These are phyloP conservation scores for Fonsecaea monophora DNA, from an alignment of 2,329 filamentous ascomycete genomes.

Conservation along the genomic window DNA sequence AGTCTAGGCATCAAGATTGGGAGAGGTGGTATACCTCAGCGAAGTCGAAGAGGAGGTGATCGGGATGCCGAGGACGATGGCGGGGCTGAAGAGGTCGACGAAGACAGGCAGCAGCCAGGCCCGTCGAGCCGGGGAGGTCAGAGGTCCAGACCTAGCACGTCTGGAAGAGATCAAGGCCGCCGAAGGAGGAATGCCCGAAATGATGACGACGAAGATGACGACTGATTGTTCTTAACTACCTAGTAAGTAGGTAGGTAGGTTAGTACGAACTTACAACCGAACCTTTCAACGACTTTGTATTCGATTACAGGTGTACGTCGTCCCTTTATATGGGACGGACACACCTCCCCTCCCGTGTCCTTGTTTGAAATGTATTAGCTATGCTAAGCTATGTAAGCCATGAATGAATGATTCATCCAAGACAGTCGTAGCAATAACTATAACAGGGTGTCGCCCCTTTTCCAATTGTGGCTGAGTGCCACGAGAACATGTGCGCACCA, in stretches of 20 bases:
- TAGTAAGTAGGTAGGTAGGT: neutral
- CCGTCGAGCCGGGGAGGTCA: slow-evolving; percentile 14
- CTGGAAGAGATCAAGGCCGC: slow-evolving; percentile 5
- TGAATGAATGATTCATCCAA: no score
- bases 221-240: slow-evolving; percentile 9
- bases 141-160: neutral
- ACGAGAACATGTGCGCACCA: no score
- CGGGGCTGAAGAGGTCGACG: neutral
- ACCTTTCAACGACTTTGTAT: no score
- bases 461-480: no score
- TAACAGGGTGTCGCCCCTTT: no score
- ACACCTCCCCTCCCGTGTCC: no score
- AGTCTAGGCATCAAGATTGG: slow-evolving; percentile 62
- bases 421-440: no score
- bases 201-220: slow-evolving; percentile 16
- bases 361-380: no score
- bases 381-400: no score
- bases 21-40: slow-evolving; percentile 11
- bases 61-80: neutral
- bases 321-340: no score
- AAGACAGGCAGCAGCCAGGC: slow-evolving; percentile 6
- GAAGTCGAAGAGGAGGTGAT: neutral
- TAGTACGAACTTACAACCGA: neutral
- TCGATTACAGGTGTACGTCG: no score
- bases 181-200: slow-evolving; percentile 2